Evolutionary conservation across 257 asterid species (phyloP), one percentile per base, ranked within the genome.

Genomic region (Penstemon davidsonii): DNA sequence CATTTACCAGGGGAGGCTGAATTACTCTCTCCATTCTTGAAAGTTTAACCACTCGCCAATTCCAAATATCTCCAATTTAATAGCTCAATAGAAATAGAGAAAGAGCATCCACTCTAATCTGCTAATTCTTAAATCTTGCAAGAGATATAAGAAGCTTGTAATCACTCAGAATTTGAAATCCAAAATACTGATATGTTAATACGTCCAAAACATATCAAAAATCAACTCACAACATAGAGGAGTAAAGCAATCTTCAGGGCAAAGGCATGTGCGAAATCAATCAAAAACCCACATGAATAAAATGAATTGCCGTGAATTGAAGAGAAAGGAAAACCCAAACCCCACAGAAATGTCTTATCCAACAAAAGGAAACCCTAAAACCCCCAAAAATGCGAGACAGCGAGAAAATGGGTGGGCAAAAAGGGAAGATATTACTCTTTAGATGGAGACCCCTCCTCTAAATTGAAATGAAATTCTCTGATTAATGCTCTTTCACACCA

Each of bases 1-100:
- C 37, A 54, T 62, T 74, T 85, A 85, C 91, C 91, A 85, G 80
- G 25, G 88, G 91, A 76, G 91, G 91, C 81, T 85, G 91, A 62
- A 85, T 78, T 71, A 54, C 80, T 65, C 91, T 75, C 42, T 85
- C 91, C 88, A 78, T 85, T 78, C 77, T 62, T 39, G 71, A 64
- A 57, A 33, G 58, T 15, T 40, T 62, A 46, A 58, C 68, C 75
- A 75, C 55, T 70, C 37, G 33, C 56, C 68, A 66, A 25, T 46
- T 38, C 55, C 62, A 66, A 60, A 8, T 53, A 80, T 54, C 38
- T 56, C 65, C 62, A 69, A 39, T 77, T 52, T 45, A 70, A 69
- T 38, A 68, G 38, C 56, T 64, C 64, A 53, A 37, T 33, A 13
- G 40, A 37, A 15, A 15, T 15, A 15, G 18, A 15, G 15, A 36